phyloP scores from a whole-genome alignment of 2,329 filamentous ascomycete species.

The Taxawa tesnikishii region DNA sequence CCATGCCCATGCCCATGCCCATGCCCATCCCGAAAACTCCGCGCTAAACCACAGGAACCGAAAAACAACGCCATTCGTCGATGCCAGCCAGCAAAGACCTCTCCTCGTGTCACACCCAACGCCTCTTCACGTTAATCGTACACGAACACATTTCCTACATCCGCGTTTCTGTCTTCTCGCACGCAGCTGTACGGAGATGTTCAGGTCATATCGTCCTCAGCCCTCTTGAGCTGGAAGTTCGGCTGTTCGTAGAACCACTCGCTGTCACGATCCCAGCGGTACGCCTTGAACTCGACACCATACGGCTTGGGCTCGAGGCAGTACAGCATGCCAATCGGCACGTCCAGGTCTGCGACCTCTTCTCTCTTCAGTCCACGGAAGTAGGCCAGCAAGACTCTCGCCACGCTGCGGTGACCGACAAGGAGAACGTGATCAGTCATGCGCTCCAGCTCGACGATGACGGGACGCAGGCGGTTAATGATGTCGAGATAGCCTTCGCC shows the following conservation, averaged over 20 bases:
- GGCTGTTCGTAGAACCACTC: constrained; percentile 77
- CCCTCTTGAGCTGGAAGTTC: constrained; percentile 65
- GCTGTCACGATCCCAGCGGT: constrained; percentile 67
- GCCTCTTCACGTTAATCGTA: too few species aligned
- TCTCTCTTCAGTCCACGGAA: constrained; percentile 87
- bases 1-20: too few species aligned
- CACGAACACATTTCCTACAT: too few species aligned
- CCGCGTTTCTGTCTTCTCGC: too few species aligned
- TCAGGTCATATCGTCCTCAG: constrained; percentile 28
- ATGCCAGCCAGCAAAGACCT: too few species aligned
- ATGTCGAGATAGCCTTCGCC: constrained; percentile 95
- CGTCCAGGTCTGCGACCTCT: constrained; percentile 87
- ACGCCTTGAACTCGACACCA: constrained; percentile 92
- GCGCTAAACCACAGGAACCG: too few species aligned
- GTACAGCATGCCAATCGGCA: constrained; percentile 87
- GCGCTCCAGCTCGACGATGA: constrained; percentile 93
- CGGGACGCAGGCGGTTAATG: constrained; percentile 85
- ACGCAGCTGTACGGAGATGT: too few species aligned
- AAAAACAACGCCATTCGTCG: too few species aligned
- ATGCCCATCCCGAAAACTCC: too few species aligned
- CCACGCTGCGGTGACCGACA: constrained; percentile 84
- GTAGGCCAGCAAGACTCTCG: constrained; percentile 85
- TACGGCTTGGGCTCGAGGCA: constrained; percentile 96
- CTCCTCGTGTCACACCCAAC: too few species aligned
- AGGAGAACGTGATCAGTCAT: constrained; percentile 93